Evolutionary conservation across 2,329 filamentous ascomycete species (phyloP).

Genomic region (Pseudogymnoascus pannorum): DNA sequence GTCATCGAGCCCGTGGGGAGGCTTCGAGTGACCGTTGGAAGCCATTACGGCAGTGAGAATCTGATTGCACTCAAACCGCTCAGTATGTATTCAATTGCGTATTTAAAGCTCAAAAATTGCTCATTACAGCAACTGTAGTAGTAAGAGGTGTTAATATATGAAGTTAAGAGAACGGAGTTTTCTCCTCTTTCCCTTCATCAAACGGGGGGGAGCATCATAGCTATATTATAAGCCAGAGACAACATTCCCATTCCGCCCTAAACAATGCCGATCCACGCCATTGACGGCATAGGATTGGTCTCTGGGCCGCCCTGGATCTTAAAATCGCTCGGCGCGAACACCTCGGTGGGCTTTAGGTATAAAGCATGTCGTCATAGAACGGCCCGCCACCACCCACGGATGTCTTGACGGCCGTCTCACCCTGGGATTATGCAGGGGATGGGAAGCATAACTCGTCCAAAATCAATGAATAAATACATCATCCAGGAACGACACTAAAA

Average conservation of each 20-base stretch:
- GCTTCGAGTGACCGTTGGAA: background rate
- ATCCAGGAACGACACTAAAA: background rate
- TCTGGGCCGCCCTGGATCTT: slow-evolving; percentile 1
- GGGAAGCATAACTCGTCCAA: background rate
- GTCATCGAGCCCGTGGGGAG: background rate
- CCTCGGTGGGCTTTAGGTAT: background rate
- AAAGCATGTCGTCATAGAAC: slow-evolving; percentile 6
- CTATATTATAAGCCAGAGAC: slow-evolving; percentile 7
- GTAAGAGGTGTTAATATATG: background rate
- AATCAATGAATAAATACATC: slow-evolving; percentile 3
- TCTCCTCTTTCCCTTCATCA: background rate
- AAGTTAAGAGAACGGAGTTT: background rate
- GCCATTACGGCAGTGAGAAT: background rate
- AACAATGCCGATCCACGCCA: background rate
- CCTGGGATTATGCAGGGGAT: background rate
- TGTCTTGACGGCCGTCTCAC: slow-evolving; percentile 3
- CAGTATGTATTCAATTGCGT: background rate
- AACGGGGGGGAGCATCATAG: background rate
- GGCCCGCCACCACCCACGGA: slow-evolving; percentile 1
- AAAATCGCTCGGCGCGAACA: background rate
- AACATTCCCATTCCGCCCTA: background rate
- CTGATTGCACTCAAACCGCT: background rate
- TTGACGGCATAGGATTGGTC: background rate
- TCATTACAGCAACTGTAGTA: background rate
- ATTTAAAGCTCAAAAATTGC: background rate